phyloP scores from a whole-genome alignment of 495 filamentous ascomycete genomes.

The Saxophila tyrrhenica region DNA sequence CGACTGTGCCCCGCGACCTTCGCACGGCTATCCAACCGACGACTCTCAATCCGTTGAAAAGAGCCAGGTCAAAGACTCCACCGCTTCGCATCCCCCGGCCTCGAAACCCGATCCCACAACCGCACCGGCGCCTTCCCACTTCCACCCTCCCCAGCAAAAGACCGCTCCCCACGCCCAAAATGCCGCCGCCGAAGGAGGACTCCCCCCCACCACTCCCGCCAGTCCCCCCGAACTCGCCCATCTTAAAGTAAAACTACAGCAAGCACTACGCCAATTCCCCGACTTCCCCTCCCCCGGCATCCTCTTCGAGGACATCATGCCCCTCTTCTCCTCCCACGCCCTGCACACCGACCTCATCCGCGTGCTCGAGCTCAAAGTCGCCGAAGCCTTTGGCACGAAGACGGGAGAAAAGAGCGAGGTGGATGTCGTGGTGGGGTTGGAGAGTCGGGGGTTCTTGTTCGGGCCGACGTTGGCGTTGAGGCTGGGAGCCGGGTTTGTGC shows the following conservation, averaged over 20 bases:
- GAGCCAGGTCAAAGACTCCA: conserved; percentile 10
- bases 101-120: conserved; percentile 28
- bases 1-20: neutral
- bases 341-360: conserved; percentile 69
- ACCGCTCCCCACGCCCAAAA: conserved; percentile 9
- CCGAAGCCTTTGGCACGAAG: conserved; percentile 4
- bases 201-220: conserved; percentile 32
- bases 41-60: conserved; percentile 12
- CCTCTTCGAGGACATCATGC: conserved; percentile 96
- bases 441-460: conserved; percentile 92
- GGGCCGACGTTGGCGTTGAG: conserved; percentile 80
- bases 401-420: conserved; percentile 30
- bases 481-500: conserved; percentile 80
- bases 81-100: conserved; percentile 28
- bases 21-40: conserved; percentile 21
- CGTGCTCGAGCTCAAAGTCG: conserved; percentile 75
- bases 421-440: conserved; percentile 86
- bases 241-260: conserved; percentile 71
- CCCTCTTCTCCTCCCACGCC: conserved; percentile 73
- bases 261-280: conserved; percentile 61
- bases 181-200: conserved; percentile 32
- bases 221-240: conserved; percentile 42
- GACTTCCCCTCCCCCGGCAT: conserved; percentile 94
- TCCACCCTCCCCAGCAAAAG: neutral
- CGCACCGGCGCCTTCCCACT: conserved; percentile 1